Conservation (phyloP, 768 basidiomycete genomes). For the Filobasidium wieringae region DNA sequence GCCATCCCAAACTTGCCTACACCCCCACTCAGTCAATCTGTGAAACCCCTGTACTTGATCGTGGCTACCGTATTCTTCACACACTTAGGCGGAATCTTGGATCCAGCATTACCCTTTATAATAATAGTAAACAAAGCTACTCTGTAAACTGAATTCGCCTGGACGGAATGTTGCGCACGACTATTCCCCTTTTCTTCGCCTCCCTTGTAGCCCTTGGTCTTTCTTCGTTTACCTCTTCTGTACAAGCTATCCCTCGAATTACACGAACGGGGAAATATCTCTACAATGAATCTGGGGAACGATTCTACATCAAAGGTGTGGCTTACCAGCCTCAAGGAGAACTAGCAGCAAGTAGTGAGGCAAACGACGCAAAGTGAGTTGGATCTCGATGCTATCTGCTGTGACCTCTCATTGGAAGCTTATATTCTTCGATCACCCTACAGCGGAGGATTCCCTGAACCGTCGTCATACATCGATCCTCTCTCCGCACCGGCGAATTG, state of each 20-base stretch:
- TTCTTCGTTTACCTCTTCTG: slow-evolving; percentile 39
- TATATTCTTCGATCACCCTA: neutral
- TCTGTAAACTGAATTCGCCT: neutral
- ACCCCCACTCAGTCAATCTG: no score
- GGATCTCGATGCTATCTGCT: neutral
- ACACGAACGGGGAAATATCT: slow-evolving; percentile 66
- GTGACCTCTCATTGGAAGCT: neutral
- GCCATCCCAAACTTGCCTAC: no score
- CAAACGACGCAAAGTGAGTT: slow-evolving; percentile 34
- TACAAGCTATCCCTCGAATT: slow-evolving; percentile 53
- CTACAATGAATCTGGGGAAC: slow-evolving; percentile 57
- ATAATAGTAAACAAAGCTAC: no score
- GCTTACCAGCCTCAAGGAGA: slow-evolving; percentile 74
- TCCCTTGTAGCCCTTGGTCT: neutral
- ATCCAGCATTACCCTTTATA: no score
- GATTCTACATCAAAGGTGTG: slow-evolving; percentile 81
- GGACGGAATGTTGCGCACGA: neutral
- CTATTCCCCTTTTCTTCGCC: neutral
- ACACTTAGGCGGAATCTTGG: no score
- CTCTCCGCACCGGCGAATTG: slow-evolving; percentile 58
- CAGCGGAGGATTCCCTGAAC: slow-evolving; percentile 42
- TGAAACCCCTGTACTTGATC: no score
- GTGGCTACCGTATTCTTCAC: no score
- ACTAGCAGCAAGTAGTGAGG: slow-evolving; percentile 23
- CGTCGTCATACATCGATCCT: slow-evolving; percentile 68